Evolutionary conservation across 208 protist genomes (phyloP).

Genomic region (Crithidia bombi): DNA sequence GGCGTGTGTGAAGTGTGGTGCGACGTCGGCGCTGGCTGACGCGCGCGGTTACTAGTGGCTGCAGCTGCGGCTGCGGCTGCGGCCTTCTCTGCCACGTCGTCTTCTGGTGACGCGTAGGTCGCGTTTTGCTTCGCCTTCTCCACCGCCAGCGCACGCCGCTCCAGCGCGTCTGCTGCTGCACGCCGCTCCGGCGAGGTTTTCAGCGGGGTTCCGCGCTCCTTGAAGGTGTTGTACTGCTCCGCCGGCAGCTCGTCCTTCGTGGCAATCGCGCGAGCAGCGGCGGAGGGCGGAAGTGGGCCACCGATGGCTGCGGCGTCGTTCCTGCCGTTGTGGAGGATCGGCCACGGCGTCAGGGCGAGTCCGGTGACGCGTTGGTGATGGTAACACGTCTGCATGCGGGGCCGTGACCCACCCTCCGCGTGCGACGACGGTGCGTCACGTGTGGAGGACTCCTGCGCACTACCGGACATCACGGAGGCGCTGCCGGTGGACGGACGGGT

Average conservation of each 20-base stretch:
- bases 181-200: conserved; percentile 25
- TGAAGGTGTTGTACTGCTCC: conserved; percentile 25
- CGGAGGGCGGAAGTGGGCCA: neutral
- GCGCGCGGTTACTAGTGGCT: neutral
- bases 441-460: neutral
- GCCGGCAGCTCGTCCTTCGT: conserved; percentile 23
- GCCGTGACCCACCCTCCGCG: neutral
- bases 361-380: conserved; percentile 4
- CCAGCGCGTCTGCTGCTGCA: conserved; percentile 19
- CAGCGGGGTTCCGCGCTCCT: conserved; percentile 3
- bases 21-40: conserved; percentile 3
- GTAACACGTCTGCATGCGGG: conserved; percentile 12
- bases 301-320: neutral
- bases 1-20: neutral
- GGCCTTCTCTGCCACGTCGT: neutral
- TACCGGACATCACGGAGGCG: neutral
- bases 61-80: conserved; percentile 1
- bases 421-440: neutral
- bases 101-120: neutral
- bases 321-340: conserved; percentile 9
- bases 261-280: conserved; percentile 11
- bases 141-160: neutral
- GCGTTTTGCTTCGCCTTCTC: neutral
- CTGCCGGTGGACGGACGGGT: neutral
- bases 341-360: conserved; percentile 18